Base-by-base conservation (phyloP, 192 early-diverging fungal species). In the Obelidium mucronatum region DNA sequence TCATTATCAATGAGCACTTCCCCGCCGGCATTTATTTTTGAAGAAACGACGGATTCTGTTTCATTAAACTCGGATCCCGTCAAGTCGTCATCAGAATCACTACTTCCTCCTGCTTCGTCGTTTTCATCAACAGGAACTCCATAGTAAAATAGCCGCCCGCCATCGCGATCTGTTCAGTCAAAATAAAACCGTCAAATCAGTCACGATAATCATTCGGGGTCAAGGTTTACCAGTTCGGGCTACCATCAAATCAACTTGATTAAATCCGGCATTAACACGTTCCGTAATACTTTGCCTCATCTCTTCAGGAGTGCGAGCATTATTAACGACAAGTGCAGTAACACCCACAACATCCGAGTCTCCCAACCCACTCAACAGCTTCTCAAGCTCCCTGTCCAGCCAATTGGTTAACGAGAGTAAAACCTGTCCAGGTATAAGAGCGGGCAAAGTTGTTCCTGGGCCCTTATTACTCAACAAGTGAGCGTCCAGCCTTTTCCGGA, bases 381-480 rank as follows among this genome's bases (percentile, higher is more conserved):
- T 67, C 37, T 86, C 83, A 55, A 92, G 84, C 19, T 92, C 81
- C 48, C 79, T 75, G 71, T 94, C 93, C 2, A 93, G 76, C 83
- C 83, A 88, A 44, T 84, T 81, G 40, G 80, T 40, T 55, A 79
- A 85, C 75, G 61, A 74, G 79, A 87, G 42, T 34, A 89, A 74
- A 19, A 62, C 3, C 37, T 63, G 19, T 48, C 69, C 72, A 24
- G 79, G 42, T 5, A 56, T 30, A 8, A 22, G 13, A 8, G 56
- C 74, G 1, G 36, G 28, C 39, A 53, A 13, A 0, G 30, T 40
- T 34, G 54, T 70, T 52, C 22, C 26, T n/a, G 22, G 34, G 5
- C 33, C 33, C 2, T 42, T 6, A 28, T 35, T 13, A n/a, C n/a
- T 70, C 48, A 33, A 36, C 40, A 64, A 63, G 24, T 26, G 37